These are phyloP conservation scores for Entonaema liquescens DNA, from an alignment of 495 filamentous ascomycete genomes.

Conservation along the genomic window DNA sequence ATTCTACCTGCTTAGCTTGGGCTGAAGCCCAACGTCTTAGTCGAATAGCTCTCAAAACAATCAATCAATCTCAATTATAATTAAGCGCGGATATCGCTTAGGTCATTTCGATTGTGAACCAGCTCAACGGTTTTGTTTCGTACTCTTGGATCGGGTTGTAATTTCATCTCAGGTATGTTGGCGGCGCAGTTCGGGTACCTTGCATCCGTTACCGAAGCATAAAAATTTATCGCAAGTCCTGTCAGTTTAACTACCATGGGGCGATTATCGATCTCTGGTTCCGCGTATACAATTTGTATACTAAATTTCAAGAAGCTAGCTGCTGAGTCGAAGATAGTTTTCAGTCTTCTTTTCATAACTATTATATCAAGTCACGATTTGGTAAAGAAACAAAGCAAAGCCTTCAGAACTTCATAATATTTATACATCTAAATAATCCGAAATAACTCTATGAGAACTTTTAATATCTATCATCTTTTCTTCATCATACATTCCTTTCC, in stretches of 20 bases:
- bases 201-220: not conserved
- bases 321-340: too few species aligned
- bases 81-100: not conserved
- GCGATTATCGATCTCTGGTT: too few species aligned
- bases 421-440: not conserved
- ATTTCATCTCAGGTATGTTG: not conserved
- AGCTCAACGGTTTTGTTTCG: not conserved
- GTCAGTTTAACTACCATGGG: too few species aligned
- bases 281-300: too few species aligned
- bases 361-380: too few species aligned
- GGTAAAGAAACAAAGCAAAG: not conserved
- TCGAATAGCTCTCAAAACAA: too few species aligned
- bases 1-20: not conserved
- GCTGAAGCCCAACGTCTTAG: not conserved
- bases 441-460: not conserved
- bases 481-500: not conserved
- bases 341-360: too few species aligned
- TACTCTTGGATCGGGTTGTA: not conserved
- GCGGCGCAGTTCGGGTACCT: not conserved
- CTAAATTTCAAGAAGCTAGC: too few species aligned
- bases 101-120: too few species aligned
- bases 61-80: not conserved
- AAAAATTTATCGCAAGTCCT: not conserved
- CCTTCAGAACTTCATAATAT: not conserved
- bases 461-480: not conserved